Evolutionary conservation across 345 rosid genomes (phyloP), one percentile per base, ranked within the genome.

Genomic region (Gossypium thurberi): DNA sequence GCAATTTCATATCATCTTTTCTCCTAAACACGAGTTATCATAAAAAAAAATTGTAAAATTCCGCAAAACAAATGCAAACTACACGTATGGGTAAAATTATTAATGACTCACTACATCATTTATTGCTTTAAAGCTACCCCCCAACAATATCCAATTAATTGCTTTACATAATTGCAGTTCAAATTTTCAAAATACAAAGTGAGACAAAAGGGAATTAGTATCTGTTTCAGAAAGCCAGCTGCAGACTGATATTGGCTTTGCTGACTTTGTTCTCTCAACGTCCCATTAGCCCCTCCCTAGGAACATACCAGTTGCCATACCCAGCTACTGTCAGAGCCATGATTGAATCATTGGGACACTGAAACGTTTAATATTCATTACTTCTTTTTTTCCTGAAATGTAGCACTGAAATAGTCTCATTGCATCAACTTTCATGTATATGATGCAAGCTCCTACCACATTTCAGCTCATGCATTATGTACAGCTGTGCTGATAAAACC

Each of bases 261-360:
- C 28, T 51, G 72, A 69, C 59, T 50, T 68, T 68, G 72, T 50
- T 68, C 59, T 15, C 15, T 68, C 59, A n/a, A 8, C 53, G 25
- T 69, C 12, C 42, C 14, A 48, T 48, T 48, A 47, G 8, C 71
- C 42, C 59, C 59, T 26, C 46, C 20, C 59, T 10, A 52, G 44
- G 72, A 28, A 51, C 26, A 52, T 69, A 52, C 60, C 60, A 52
- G 72, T 51, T 69, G 58, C 42, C 72, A 69, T 51, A 28, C 58
- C 53, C 44, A 68, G 44, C 15, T 50, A 15, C 8, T 69, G 60
- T 51, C 72, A 51, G 46, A 51, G 44, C 46, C 59, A 69, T 69
- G 72, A 28, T 69, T 51, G 72, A 51, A 69, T 52, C 72, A 69
- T 69, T 52, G 72, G 60, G 72, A 51, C 72, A 69, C 4, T 51